These are phyloP conservation scores for Backusella mclennaniae DNA, from an alignment of 192 early-diverging fungal species.

Conservation along the genomic window DNA sequence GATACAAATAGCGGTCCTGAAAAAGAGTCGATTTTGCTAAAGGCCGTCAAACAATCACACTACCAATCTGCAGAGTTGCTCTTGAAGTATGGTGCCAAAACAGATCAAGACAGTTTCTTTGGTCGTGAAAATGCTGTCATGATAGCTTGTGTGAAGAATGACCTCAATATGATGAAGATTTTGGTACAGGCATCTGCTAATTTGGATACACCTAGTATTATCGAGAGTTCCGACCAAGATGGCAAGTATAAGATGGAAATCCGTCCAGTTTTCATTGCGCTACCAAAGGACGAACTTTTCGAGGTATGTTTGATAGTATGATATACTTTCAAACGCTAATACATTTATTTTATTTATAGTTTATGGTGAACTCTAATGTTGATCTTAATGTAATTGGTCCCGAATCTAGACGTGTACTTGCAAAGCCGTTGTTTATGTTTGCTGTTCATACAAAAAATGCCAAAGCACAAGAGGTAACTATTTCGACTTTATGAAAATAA, in stretches of 20 bases:
- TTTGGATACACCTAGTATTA: not conserved
- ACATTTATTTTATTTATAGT: not conserved
- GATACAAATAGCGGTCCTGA: not conserved
- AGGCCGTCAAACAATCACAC: slow-evolving; percentile 11
- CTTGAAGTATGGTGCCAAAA: slow-evolving; percentile 22
- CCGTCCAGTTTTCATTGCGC: not conserved
- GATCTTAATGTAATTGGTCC: slow-evolving; percentile 15
- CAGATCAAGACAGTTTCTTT: slow-evolving; percentile 22
- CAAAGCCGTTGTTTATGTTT: slow-evolving; percentile 12
- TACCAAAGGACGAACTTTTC: not conserved
- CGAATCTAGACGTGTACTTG: not conserved
- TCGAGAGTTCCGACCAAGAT: not conserved
- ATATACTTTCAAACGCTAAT: not conserved
- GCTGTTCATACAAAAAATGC: not conserved
- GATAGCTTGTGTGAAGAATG: slow-evolving; percentile 29
- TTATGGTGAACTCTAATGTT: slow-evolving; percentile 6
- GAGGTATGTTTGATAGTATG: not conserved
- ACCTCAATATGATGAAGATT: slow-evolving; percentile 9
- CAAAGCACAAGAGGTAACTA: not conserved
- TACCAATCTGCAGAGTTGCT: slow-evolving; percentile 12
- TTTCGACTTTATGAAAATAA: no score
- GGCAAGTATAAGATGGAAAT: not conserved
- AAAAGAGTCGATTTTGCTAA: slow-evolving; percentile 9
- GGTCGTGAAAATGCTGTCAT: slow-evolving; percentile 35
- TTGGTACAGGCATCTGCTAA: not conserved